Percentiles rank a stretch among this genome's conserved stretches.
Evolutionary conservation across 805 yeast genomes (phyloP).

Genomic region (Crinitomyces ghanaensis): DNA sequence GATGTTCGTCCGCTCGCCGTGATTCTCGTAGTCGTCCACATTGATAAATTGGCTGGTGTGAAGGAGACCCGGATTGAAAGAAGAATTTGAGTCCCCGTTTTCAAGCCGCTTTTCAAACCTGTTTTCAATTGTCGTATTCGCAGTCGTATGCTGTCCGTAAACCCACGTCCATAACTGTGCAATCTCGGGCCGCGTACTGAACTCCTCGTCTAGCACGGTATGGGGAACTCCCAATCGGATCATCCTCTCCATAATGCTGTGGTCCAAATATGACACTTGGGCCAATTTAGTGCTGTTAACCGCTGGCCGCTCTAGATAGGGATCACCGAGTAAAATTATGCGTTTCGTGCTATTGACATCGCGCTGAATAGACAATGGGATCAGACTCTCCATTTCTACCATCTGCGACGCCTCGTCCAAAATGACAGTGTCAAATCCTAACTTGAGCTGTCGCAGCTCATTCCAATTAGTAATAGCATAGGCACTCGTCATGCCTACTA

Average conservation of each 20-base stretch:
- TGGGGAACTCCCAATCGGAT: conserved; percentile 16
- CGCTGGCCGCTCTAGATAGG: conserved; percentile 18
- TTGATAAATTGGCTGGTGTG: conserved; percentile 25
- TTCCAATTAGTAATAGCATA: conserved; percentile 12
- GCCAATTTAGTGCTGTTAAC: conserved; percentile 12
- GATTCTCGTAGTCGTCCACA: conserved; percentile 23
- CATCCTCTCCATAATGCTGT: conserved; percentile 22
- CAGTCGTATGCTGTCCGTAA: too few relatives aligned
- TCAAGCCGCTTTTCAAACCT: conserved; percentile 5
- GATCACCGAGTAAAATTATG: conserved; percentile 30
- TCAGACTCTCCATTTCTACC: conserved; percentile 25
- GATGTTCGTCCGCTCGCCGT: too few relatives aligned
- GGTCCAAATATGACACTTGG: conserved; percentile 12
- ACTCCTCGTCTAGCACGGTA: conserved; percentile 17
- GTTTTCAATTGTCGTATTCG: too few relatives aligned
- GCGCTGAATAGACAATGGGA: conserved; percentile 18
- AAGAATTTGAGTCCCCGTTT: conserved; percentile 8
- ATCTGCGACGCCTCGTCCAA: conserved; percentile 27
- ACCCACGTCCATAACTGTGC: conserved; percentile 18
- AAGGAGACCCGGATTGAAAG: conserved; percentile 31
- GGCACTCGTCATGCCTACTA: conserved; percentile 23
- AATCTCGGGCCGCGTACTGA: conserved; percentile 19
- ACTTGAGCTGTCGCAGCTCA: conserved; percentile 12
- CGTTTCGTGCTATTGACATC: conserved; percentile 16
- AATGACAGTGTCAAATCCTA: conserved; percentile 24